Evolutionary conservation across 345 rosid genomes (phyloP).

Genomic region (Mercurialis annua): DNA sequence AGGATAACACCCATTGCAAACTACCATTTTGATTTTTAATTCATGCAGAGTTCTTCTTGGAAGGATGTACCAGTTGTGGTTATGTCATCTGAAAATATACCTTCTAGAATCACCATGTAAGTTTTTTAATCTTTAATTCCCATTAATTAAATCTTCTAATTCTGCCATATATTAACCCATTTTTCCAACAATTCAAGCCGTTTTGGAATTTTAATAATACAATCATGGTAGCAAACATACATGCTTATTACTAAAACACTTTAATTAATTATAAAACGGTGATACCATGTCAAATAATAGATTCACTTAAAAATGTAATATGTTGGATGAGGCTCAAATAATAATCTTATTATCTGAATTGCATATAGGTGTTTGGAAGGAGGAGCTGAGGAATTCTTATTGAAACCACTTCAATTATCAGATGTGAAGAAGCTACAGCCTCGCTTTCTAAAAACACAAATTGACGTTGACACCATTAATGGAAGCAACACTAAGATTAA

Average conservation of each 20-base stretch:
- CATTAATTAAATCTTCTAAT: neutral
- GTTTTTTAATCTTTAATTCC: neutral
- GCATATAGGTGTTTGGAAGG: constrained; percentile 53
- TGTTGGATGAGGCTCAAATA: too few relatives aligned
- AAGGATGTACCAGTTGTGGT: constrained; percentile 79
- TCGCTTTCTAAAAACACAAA: constrained; percentile 39
- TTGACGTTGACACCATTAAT: neutral
- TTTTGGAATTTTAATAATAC: too few relatives aligned
- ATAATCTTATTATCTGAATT: too few relatives aligned
- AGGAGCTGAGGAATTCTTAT: constrained; percentile 58
- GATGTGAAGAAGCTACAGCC: constrained; percentile 49
- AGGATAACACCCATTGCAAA: too few relatives aligned
- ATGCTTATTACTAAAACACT: too few relatives aligned
- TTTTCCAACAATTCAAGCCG: too few relatives aligned
- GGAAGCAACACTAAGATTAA: constrained; percentile 7
- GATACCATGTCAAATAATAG: too few relatives aligned
- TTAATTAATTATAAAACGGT: too few relatives aligned
- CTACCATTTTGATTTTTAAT: too few relatives aligned
- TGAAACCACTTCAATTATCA: constrained; percentile 50
- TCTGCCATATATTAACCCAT: too few relatives aligned
- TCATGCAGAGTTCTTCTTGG: constrained; percentile 63
- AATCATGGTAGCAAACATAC: too few relatives aligned
- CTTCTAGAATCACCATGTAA: constrained; percentile 62
- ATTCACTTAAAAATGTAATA: too few relatives aligned
- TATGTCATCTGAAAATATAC: constrained; percentile 88